Conservation (phyloP, 2,329 filamentous ascomycete species). For the Chalaropsis thielavioides region DNA sequence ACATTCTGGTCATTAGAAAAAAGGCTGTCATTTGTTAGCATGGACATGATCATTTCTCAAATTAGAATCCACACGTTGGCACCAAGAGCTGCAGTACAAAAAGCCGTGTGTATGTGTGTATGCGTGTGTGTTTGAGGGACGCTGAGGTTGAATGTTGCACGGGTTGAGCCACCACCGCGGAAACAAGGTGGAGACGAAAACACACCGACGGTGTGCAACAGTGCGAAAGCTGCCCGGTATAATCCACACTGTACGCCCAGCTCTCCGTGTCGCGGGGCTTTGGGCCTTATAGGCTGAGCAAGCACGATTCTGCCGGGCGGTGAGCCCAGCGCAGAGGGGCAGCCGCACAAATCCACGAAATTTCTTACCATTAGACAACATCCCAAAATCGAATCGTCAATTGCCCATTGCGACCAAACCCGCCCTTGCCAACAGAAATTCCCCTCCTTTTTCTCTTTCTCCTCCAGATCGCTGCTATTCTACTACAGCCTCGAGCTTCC, state of each 20-base stretch:
- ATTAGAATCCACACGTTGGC: background rate
- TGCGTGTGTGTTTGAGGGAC: background rate
- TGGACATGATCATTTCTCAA: background rate
- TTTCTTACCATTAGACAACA: constrained; percentile 16
- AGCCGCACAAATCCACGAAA: constrained; percentile 17
- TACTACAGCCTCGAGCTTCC: background rate
- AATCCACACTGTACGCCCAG: constrained; percentile 2
- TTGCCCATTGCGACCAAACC: constrained; percentile 12
- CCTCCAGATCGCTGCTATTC: background rate
- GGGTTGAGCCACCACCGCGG: background rate
- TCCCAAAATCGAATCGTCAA: constrained; percentile 14
- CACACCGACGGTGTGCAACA: background rate
- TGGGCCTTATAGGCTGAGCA: background rate
- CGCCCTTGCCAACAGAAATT: background rate
- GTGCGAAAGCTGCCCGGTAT: background rate
- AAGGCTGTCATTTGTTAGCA: background rate
- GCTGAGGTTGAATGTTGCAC: background rate
- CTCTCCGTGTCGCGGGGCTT: constrained; percentile 9
- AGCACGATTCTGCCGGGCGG: constrained; percentile 16
- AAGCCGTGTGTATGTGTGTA: background rate
- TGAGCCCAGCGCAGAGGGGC: constrained; percentile 16
- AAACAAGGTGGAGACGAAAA: background rate
- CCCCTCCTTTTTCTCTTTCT: constrained; percentile 1
- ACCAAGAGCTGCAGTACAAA: too few species aligned
- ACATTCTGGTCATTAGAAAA: background rate